phyloP scores from a whole-genome alignment of 768 basidiomycete species.

The Paxillus involutus region DNA sequence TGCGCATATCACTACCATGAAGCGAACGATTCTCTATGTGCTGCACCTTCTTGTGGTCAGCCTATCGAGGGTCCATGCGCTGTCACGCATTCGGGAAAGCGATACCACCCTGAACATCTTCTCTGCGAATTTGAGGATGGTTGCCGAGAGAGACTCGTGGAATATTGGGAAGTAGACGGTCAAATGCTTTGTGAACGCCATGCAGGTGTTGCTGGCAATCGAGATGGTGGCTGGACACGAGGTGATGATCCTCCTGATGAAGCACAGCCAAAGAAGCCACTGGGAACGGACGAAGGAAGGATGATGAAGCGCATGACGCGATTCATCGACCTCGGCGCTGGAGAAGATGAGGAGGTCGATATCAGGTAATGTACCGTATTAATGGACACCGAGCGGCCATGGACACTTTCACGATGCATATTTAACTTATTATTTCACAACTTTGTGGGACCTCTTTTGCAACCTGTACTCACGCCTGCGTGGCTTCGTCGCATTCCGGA shows the following conservation, averaged over 20 bases:
- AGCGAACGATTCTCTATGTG: slow-evolving; percentile 86
- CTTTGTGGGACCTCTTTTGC: slow-evolving; percentile 15
- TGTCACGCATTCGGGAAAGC: slow-evolving; percentile 74
- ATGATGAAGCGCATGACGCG: slow-evolving; percentile 78
- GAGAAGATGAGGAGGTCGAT: slow-evolving; percentile 27
- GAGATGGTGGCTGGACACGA: slow-evolving; percentile 22
- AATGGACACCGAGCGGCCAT: slow-evolving; percentile 17
- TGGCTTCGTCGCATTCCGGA: slow-evolving; percentile 18
- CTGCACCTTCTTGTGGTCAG: slow-evolving; percentile 72
- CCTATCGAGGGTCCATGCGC: slow-evolving; percentile 95
- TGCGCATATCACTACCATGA: slow-evolving; percentile 95
- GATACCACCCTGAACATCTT: slow-evolving; percentile 89
- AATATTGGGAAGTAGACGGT: slow-evolving; percentile 90
- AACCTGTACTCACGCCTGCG: slow-evolving; percentile 17
- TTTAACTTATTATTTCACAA: slow-evolving; percentile 17
- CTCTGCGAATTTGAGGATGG: slow-evolving; percentile 67
- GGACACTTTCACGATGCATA: slow-evolving; percentile 7
- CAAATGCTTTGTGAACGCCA: slow-evolving; percentile 87
- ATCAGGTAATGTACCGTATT: slow-evolving; percentile 30
- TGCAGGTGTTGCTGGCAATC: slow-evolving; percentile 38
- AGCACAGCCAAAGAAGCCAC: slow-evolving; percentile 8
- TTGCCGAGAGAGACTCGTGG: slow-evolving; percentile 60
- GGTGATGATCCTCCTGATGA: slow-evolving; percentile 9
- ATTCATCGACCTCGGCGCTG: slow-evolving; percentile 67
- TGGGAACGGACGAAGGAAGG: slow-evolving; percentile 38